These are phyloP conservation scores for Sugiyamaella lignohabitans DNA, from an alignment of 805 yeast species.

Conservation along the genomic window DNA sequence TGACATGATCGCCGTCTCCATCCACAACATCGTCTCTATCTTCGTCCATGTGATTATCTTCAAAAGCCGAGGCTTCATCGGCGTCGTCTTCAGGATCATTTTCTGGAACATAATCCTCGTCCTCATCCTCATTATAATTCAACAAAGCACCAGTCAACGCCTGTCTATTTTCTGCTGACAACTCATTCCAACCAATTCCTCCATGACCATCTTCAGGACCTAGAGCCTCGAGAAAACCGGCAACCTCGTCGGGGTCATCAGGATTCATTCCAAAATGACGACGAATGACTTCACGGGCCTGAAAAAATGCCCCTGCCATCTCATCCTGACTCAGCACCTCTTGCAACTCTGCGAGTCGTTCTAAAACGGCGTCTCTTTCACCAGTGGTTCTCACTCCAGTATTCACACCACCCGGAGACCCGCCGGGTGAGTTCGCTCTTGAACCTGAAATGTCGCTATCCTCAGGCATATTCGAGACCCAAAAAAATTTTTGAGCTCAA, in stretches of 20 bases:
- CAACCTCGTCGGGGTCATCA: too few species aligned
- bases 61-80: not conserved
- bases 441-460: too few species aligned
- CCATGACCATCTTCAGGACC: too few species aligned
- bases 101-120: slow-evolving; percentile 17
- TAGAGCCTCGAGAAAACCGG: too few species aligned
- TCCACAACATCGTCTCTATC: slow-evolving; percentile 5
- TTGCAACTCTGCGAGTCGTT: slow-evolving; percentile 1
- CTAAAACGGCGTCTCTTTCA: too few species aligned
- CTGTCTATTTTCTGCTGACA: not conserved
- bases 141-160: not conserved
- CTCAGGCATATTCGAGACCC: too few species aligned
- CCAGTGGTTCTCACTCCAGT: too few species aligned
- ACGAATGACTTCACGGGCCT: too few species aligned
- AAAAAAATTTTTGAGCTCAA: too few species aligned
- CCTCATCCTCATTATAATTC: slow-evolving; percentile 14
- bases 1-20: slow-evolving; percentile 13
- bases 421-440: too few species aligned
- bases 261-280: too few species aligned
- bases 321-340: slow-evolving; percentile 7
- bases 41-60: not conserved
- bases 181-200: not conserved
- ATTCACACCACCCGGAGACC: too few species aligned
- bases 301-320: not conserved
- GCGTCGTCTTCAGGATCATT: slow-evolving; percentile 9